phyloP scores from a whole-genome alignment of 148 eudicot genomes.

The Spergularia marina region DNA sequence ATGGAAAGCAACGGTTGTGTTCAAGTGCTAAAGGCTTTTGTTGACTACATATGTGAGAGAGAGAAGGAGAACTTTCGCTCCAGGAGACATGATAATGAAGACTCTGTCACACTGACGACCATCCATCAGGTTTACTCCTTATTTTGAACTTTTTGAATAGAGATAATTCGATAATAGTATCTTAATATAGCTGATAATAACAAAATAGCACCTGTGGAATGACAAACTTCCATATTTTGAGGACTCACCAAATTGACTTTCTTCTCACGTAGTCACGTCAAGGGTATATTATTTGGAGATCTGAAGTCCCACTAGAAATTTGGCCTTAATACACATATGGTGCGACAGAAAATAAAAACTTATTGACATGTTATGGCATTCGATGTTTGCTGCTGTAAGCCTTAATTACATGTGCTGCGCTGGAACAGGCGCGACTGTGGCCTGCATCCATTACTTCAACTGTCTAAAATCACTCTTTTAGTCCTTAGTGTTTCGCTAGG shows the following conservation, averaged over 20 bases:
- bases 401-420: background rate
- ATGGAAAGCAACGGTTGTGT: constrained; percentile 55
- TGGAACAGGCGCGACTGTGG: background rate
- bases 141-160: background rate
- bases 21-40: constrained; percentile 57
- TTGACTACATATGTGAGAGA: constrained; percentile 70
- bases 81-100: constrained; percentile 70
- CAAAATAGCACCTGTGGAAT: background rate
- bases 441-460: background rate
- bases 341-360: too few relatives aligned
- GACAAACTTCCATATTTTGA: background rate
- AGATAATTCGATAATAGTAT: background rate
- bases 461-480: background rate
- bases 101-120: constrained; percentile 84
- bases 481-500: background rate
- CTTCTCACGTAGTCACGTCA: background rate
- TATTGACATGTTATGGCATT: too few relatives aligned
- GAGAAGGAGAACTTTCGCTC: constrained; percentile 79
- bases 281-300: background rate
- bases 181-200: background rate
- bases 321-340: too few relatives aligned
- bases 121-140: constrained; percentile 76
- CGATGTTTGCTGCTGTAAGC: too few relatives aligned
- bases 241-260: background rate
- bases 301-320: background rate